Percentiles rank a stretch among this genome's conserved stretches.
phyloP scores from a whole-genome alignment of 2,329 filamentous ascomycete genomes.

The Fusarium foetens region DNA sequence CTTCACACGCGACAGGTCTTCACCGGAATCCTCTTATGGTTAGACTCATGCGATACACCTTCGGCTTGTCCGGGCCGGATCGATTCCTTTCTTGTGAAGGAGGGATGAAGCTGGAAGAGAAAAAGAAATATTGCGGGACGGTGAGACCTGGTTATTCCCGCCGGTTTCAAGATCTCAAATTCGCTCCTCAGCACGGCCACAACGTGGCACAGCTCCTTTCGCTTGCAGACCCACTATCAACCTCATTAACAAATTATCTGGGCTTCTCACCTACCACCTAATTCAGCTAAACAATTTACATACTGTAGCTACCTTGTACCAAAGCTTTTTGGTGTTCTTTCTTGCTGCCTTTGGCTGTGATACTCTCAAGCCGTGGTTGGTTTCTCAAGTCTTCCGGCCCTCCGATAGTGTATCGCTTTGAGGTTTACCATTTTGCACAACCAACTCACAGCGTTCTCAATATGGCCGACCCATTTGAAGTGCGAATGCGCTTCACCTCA shows the following conservation, averaged over 20 bases:
- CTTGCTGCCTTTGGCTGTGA: constrained; percentile 22
- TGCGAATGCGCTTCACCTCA: constrained; percentile 94
- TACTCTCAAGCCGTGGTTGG: constrained; percentile 27
- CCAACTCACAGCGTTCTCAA: constrained; percentile 23
- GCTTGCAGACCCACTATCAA: constrained; percentile 33
- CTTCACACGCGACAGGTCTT: constrained; percentile 22
- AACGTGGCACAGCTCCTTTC: constrained; percentile 21
- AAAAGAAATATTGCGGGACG: constrained; percentile 5
- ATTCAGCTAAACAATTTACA: constrained; percentile 24
- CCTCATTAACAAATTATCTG: constrained; percentile 29
- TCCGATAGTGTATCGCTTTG: constrained; percentile 7
- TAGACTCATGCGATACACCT: constrained; percentile 38
- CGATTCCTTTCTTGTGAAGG: constrained; percentile 7
- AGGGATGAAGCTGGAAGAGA: not conserved
- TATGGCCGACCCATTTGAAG: constrained; percentile 91
- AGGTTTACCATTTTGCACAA: not conserved
- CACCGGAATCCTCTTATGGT: constrained; percentile 32
- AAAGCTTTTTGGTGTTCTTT: constrained; percentile 12
- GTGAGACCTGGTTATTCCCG: constrained; percentile 31
- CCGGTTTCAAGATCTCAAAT: not conserved
- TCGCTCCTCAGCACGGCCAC: constrained; percentile 32
- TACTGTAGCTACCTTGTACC: constrained; percentile 6
- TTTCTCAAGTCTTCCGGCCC: constrained; percentile 19
- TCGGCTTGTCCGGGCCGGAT: constrained; percentile 35
- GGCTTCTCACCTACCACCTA: constrained; percentile 15